A percentile compares a stretch with the other conserved stretches of the same genome.
Evolutionary conservation across 2,329 filamentous ascomycete species (phyloP).

Genomic region (Epichloe scottii): DNA sequence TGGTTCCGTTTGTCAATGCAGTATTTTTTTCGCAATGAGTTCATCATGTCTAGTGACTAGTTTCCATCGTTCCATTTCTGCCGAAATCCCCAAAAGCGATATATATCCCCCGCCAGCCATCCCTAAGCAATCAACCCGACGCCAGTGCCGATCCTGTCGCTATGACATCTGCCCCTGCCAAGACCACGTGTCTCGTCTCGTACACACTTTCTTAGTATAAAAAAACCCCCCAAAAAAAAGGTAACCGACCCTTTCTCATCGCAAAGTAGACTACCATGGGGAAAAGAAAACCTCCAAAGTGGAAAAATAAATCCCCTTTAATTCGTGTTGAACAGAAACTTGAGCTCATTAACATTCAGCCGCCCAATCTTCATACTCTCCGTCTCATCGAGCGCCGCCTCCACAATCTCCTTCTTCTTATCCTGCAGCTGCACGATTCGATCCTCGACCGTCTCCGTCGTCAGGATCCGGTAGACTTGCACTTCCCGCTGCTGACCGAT

Average conservation of each 20-base stretch:
- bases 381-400: conserved; percentile 67
- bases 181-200: too few relatives aligned
- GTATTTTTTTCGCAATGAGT: too few relatives aligned
- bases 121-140: neutral
- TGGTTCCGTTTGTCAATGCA: too few relatives aligned
- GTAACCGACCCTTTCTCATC: too few relatives aligned
- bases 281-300: too few relatives aligned
- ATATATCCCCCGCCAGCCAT: neutral
- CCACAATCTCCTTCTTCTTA: conserved; percentile 64
- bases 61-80: neutral
- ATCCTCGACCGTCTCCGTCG: conserved; percentile 73
- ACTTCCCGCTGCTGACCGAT: conserved; percentile 70
- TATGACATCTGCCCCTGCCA: too few relatives aligned
- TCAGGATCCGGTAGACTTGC: conserved; percentile 66
- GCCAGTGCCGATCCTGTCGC: neutral
- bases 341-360: conserved; percentile 53
- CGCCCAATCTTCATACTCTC: conserved; percentile 54
- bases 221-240: too few relatives aligned
- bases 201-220: too few relatives aligned
- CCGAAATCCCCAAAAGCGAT: neutral
- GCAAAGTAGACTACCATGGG: too few relatives aligned
- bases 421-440: conserved; percentile 71
- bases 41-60: too few relatives aligned
- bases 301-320: neutral
- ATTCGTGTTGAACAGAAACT: conserved; percentile 46